Conservation (phyloP, 2,329 filamentous ascomycete genomes). For the Fusarium buxicola region DNA sequence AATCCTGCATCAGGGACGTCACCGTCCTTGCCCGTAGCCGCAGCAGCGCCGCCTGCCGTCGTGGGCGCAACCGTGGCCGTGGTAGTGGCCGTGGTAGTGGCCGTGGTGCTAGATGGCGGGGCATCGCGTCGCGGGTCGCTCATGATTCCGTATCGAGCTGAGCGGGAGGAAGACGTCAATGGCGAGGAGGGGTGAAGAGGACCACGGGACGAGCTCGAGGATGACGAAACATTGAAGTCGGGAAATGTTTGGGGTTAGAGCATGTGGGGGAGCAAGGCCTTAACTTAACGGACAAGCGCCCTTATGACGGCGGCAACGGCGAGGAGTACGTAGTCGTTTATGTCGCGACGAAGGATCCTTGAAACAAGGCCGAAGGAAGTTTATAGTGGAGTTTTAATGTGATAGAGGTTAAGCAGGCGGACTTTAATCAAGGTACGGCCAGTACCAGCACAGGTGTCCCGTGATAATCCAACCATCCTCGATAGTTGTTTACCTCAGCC, state of each 20-base stretch:
- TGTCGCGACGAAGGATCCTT: constrained; percentile 3
- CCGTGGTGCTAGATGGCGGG: constrained; percentile 41
- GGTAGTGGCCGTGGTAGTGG: constrained; percentile 27
- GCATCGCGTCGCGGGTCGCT: constrained; percentile 49
- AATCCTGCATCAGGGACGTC: constrained; percentile 76
- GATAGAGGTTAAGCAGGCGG: constrained; percentile 12
- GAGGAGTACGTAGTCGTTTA: constrained; percentile 22
- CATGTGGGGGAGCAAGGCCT: constrained; percentile 17
- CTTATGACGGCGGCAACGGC: constrained; percentile 9
- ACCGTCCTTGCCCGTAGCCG: constrained; percentile 36
- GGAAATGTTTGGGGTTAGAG: constrained; percentile 13
- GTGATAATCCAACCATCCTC: not conserved
- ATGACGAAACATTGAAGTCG: constrained; percentile 33
- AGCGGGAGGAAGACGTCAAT: constrained; percentile 36
- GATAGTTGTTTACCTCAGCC: not conserved
- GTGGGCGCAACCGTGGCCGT: constrained; percentile 23
- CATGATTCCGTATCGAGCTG: constrained; percentile 44
- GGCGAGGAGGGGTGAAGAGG: constrained; percentile 25
- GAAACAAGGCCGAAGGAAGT: constrained; percentile 24
- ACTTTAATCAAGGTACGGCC: not conserved
- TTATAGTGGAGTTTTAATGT: constrained; percentile 29
- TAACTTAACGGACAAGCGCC: constrained; percentile 23
- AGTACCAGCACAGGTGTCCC: not conserved
- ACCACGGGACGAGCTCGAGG: constrained; percentile 19
- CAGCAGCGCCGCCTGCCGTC: constrained; percentile 17